Evolutionary conservation across 495 filamentous ascomycete genomes (phyloP), one percentile per base, ranked within the genome.

Genomic region (Penicillium angulare): DNA sequence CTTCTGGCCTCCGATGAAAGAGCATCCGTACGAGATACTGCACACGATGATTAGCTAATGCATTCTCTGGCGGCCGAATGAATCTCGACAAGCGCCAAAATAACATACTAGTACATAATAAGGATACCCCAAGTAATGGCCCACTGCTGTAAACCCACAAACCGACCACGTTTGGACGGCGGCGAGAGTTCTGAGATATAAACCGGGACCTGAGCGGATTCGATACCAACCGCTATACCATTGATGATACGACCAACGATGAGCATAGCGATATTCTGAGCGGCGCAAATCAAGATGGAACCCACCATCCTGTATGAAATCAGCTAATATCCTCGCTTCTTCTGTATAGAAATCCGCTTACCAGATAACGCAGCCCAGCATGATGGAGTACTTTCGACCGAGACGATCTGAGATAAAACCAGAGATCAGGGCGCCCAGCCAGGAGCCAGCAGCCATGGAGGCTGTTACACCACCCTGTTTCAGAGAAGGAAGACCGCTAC

Each of bases 71-170:
- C n/a, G n/a, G n/a, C n/a, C n/a, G n/a, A n/a, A n/a, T n/a, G n/a
- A n/a, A n/a, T n/a, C n/a, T n/a, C n/a, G n/a, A n/a, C n/a, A n/a
- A n/a, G n/a, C n/a, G n/a, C n/a, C n/a, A 3, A n/a, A 21, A 27
- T 41, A 16, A 53, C 50, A 24, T 48, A 53, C 50, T 76, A 76
- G 75, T 85, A 90, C 87, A 91, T 89, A 63, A 90, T 89, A 50
- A 90, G 52, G 53, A 90, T 89, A 62, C 88, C 88, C 84, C 85
- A 88, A 45, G 84, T 88, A 53, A 90, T 88, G 34, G 87, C 82
- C 86, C 86, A 88, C 68, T 89, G 87, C 55, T 90, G 84, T 50
- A 82, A 72, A 27, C 85, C 83, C 23, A 89, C 81, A 13, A 92
- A 74, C 27, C 85, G 77, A 22, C 88, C 87, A 59, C 88, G 81